phyloP scores from a whole-genome alignment of 305 asterid genomes.

The Ilex paraguariensis region DNA sequence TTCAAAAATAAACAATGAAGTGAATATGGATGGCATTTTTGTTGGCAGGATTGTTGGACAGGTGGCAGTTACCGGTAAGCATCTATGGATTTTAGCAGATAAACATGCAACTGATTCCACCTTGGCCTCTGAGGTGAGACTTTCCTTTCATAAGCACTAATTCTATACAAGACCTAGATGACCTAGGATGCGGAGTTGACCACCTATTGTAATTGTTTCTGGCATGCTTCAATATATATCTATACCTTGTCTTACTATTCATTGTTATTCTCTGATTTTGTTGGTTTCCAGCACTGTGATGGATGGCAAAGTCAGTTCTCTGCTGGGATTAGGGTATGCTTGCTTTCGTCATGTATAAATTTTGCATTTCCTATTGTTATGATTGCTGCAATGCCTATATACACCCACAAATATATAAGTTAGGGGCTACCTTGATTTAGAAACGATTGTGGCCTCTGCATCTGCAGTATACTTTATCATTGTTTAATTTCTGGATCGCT shows the following conservation, averaged over 20 bases:
- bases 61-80: slow-evolving; percentile 91
- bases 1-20: too few species aligned
- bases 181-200: too few species aligned
- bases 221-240: too few species aligned
- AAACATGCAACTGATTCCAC: slow-evolving; percentile 38
- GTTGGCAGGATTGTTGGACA: slow-evolving; percentile 73
- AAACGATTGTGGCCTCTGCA: too few species aligned
- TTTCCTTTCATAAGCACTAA: neutral
- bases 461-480: too few species aligned
- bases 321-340: slow-evolving; percentile 81
- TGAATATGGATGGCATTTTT: slow-evolving; percentile 7
- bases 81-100: slow-evolving; percentile 76
- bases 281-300: slow-evolving; percentile 52
- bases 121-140: slow-evolving; percentile 55
- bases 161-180: too few species aligned
- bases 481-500: too few species aligned
- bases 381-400: neutral
- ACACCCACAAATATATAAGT: too few species aligned
- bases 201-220: too few species aligned
- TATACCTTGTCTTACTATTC: too few species aligned
- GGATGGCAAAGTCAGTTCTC: slow-evolving; percentile 83
- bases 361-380: neutral
- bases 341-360: slow-evolving; percentile 1
- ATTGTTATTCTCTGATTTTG: slow-evolving; percentile 17
- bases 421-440: too few species aligned